Percentiles rank a stretch among this genome's conserved stretches.
These are phyloP conservation scores for Aspergillus thermomutatus DNA, from an alignment of 2,329 filamentous ascomycete species.

Conservation along the genomic window DNA sequence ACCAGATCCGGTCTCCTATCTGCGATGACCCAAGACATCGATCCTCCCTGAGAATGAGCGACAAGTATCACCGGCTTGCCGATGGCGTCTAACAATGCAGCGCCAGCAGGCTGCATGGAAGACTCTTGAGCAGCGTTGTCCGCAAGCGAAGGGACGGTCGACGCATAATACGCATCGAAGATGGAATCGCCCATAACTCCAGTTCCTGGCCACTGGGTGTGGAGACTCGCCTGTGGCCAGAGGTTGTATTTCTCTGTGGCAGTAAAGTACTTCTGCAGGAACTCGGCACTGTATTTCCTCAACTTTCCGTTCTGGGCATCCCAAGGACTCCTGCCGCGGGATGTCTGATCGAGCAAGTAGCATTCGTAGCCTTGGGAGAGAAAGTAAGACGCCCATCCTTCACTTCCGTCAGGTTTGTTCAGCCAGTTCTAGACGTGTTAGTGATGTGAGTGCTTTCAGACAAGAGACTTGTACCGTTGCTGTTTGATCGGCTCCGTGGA, in stretches of 20 bases:
- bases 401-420: constrained; percentile 47
- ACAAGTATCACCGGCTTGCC: constrained; percentile 29
- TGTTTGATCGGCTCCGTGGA: constrained; percentile 30
- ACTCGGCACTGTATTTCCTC: constrained; percentile 19
- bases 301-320: constrained; percentile 17
- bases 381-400: constrained; percentile 49
- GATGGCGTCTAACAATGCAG: constrained; percentile 23
- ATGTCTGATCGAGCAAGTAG: constrained; percentile 44
- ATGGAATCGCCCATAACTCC: constrained; percentile 29
- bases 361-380: constrained; percentile 45
- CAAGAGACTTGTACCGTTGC: constrained; percentile 23
- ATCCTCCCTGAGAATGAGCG: constrained; percentile 50
- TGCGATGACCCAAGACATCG: constrained; percentile 47
- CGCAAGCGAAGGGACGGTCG: constrained; percentile 17
- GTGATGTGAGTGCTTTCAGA: background rate
- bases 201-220: constrained; percentile 41
- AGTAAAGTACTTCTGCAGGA: constrained; percentile 28
- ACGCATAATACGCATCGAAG: constrained; percentile 26
- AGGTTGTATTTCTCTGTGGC: constrained; percentile 28
- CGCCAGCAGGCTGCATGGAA: constrained; percentile 15
- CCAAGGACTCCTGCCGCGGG: constrained; percentile 33
- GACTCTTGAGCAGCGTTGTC: constrained; percentile 12
- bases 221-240: constrained; percentile 36
- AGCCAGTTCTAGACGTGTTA: constrained; percentile 36
- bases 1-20: constrained; percentile 50